These are phyloP conservation scores for Maudiozyma turicensis DNA, from an alignment of 805 yeast species.

Conservation along the genomic window DNA sequence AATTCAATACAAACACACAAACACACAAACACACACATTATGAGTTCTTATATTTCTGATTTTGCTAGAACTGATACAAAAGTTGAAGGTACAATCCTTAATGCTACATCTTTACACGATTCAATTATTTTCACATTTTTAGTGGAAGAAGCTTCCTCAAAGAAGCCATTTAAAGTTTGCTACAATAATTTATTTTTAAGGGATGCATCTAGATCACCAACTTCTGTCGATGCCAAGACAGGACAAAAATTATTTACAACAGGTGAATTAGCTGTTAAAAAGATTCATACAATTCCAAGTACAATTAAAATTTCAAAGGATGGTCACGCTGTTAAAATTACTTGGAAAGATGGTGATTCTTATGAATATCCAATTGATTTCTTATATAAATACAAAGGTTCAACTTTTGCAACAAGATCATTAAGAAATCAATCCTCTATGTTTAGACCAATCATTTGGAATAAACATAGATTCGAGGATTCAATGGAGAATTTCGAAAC, in stretches of 20 bases:
- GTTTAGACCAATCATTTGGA: conserved; percentile 37
- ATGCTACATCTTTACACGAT: conserved; percentile 10
- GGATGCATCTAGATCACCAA: conserved; percentile 44
- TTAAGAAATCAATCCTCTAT: conserved; percentile 22
- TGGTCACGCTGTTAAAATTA: conserved; percentile 32
- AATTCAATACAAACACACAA: not conserved
- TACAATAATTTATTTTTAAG: conserved; percentile 50
- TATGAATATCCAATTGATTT: conserved; percentile 38
- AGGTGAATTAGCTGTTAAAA: conserved; percentile 32
- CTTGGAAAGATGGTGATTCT: conserved; percentile 40
- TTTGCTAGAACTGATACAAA: not conserved
- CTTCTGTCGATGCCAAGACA: conserved; percentile 39
- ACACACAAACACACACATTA: not conserved
- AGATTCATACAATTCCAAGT: conserved; percentile 29
- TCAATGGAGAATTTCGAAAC: conserved; percentile 22
- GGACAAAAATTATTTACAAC: conserved; percentile 62
- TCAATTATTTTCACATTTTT: conserved; percentile 20
- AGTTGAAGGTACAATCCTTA: conserved; percentile 4
- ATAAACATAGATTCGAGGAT: conserved; percentile 14
- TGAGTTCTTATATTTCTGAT: not conserved
- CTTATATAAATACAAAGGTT: conserved; percentile 35
- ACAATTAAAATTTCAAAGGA: conserved; percentile 28
- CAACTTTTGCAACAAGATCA: conserved; percentile 25
- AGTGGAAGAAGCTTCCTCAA: conserved; percentile 6
- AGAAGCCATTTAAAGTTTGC: conserved; percentile 24